These are phyloP conservation scores for Pyrrhoderma lamaoense DNA, from an alignment of 1,284 basidiomycete species.

Conservation along the genomic window DNA sequence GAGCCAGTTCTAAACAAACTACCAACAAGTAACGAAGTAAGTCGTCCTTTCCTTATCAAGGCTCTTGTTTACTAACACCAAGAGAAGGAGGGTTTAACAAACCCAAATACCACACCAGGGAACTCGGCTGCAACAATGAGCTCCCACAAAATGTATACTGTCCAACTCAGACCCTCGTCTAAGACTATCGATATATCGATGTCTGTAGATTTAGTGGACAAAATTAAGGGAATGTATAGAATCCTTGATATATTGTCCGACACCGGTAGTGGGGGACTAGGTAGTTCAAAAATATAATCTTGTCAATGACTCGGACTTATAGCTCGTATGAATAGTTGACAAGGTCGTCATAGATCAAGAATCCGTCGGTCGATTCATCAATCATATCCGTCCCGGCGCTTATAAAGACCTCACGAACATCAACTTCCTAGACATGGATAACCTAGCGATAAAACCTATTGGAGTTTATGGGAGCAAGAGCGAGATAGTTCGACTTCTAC, in stretches of 20 bases:
- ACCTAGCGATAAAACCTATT: slow-evolving; percentile 36
- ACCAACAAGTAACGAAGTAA: too few relatives aligned
- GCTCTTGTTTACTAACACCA: too few relatives aligned
- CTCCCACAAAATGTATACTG: too few relatives aligned
- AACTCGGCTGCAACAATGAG: too few relatives aligned
- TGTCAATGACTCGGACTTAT: neutral
- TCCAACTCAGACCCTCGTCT: too few relatives aligned
- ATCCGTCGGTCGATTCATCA: slow-evolving; percentile 38
- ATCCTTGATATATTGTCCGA: slow-evolving; percentile 48
- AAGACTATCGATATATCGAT: too few relatives aligned
- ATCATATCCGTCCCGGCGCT: slow-evolving; percentile 38
- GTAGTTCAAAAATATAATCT: slow-evolving; percentile 24
- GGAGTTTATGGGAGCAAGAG: slow-evolving; percentile 50
- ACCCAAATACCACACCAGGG: too few relatives aligned
- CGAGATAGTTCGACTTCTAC: slow-evolving; percentile 40
- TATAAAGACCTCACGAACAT: slow-evolving; percentile 45
- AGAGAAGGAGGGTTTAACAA: too few relatives aligned
- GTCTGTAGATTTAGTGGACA: slow-evolving; percentile 23
- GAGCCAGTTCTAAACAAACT: too few relatives aligned
- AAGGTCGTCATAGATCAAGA: slow-evolving; percentile 52
- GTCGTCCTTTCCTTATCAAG: too few relatives aligned
- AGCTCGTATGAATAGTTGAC: slow-evolving; percentile 33
- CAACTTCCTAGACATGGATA: slow-evolving; percentile 43
- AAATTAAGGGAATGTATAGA: slow-evolving; percentile 39
- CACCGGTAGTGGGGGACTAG: slow-evolving; percentile 42